A percentile compares a stretch with the other conserved stretches of the same genome.
Evolutionary conservation across 768 basidiomycete species (phyloP).

Genomic region (Chiua virens): DNA sequence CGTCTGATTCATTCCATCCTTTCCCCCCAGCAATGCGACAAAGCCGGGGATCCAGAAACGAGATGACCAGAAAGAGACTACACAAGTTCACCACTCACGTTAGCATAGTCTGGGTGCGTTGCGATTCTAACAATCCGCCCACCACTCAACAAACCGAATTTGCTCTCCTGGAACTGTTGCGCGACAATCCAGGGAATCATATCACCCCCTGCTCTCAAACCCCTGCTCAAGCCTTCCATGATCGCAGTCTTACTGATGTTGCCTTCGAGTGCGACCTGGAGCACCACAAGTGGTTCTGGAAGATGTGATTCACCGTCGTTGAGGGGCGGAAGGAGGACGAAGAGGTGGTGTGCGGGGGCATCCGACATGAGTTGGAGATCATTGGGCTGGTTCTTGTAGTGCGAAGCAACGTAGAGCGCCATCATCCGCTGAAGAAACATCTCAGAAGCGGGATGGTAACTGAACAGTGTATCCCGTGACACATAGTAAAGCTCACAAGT

Average conservation of each 20-base stretch:
- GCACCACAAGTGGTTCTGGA: slow-evolving; percentile 92
- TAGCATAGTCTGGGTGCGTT: slow-evolving; percentile 93
- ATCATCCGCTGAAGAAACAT: slow-evolving; percentile 98
- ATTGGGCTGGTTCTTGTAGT: slow-evolving; percentile 99
- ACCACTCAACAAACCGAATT: slow-evolving; percentile 89
- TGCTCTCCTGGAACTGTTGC: slow-evolving; percentile 94
- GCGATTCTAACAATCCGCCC: slow-evolving; percentile 91
- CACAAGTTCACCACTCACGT: no score
- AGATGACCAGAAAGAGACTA: background rate
- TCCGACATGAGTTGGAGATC: slow-evolving; percentile 97
- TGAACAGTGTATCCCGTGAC: slow-evolving; percentile 93
- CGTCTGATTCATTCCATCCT: background rate
- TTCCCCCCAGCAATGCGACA: background rate
- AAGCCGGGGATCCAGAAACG: background rate
- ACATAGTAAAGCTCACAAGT: slow-evolving; percentile 95
- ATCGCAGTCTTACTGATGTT: slow-evolving; percentile 84
- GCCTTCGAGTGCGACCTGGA: slow-evolving; percentile 96
- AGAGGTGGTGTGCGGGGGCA: slow-evolving; percentile 95
- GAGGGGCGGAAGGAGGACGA: slow-evolving; percentile 91
- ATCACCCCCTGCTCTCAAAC: slow-evolving; percentile 87
- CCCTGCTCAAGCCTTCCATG: slow-evolving; percentile 81
- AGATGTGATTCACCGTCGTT: slow-evolving; percentile 85
- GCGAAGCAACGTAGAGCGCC: slow-evolving; percentile 94
- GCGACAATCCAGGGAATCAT: slow-evolving; percentile 97
- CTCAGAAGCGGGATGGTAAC: slow-evolving; percentile 96